A percentile compares a stretch with the other conserved stretches of the same genome.
Evolutionary conservation across 805 yeast genomes (phyloP).

Genomic region (Saccharomycopsis malanga): DNA sequence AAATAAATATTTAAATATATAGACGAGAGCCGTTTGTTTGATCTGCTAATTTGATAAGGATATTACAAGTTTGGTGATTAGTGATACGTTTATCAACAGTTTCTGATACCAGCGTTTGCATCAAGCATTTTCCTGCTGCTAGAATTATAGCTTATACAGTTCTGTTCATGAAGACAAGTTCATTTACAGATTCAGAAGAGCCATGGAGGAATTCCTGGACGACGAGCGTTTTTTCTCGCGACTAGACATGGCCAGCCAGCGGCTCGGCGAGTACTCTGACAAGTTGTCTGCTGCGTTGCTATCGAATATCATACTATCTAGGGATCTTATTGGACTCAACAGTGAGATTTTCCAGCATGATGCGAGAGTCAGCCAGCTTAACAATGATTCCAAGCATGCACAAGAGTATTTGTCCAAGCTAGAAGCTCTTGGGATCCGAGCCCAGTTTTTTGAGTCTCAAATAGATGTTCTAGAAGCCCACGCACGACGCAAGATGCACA

Average conservation of each 20-base stretch:
- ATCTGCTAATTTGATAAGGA: no score
- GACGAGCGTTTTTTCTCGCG: conserved; percentile 1
- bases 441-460: conserved; percentile 29
- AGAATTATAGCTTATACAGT: no score
- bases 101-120: no score
- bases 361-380: conserved; percentile 22
- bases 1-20: no score
- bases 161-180: no score
- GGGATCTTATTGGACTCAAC: conserved; percentile 18
- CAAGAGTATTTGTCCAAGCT: conserved; percentile 26
- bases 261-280: conserved; percentile 10
- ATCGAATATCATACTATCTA: conserved; percentile 15
- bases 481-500: conserved; percentile 7
- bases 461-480: conserved; percentile 26
- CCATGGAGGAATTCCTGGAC: not conserved
- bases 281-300: conserved; percentile 11
- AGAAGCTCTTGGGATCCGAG: conserved; percentile 26
- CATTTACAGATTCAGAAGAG: no score
- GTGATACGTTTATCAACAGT: no score
- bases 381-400: conserved; percentile 26
- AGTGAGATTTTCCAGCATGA: conserved; percentile 23
- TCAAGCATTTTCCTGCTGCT: no score
- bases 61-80: no score
- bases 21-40: no score
- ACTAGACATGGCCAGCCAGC: conserved; percentile 11